Base-by-base conservation (phyloP, 176 grass and related monocot genomes). In the Paspalum notatum region DNA sequence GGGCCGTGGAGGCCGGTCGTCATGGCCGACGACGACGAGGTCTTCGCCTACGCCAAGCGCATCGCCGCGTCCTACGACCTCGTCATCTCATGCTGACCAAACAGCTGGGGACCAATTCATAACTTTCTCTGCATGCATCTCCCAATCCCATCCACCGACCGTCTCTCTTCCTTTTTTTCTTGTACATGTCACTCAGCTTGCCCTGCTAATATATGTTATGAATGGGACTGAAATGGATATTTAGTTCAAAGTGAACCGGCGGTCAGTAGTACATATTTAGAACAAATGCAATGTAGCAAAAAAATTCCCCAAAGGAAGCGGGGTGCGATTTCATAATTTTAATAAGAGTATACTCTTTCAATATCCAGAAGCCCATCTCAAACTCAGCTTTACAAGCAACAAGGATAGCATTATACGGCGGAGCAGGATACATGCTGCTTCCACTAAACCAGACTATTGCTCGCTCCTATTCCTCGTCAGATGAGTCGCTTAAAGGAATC, bases 1-100 rank as follows among this genome's bases (percentile, higher is more conserved):
- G 92, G n/a, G n/a, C n/a, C 55, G 81, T 95, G 2, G 93, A 95
- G 84, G 93, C 90, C 40, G 79, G 90, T 1, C 85, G 91, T 64
- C 91, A 94, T 58, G 91, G 86, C 8, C 88, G 91, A 94, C 71
- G 91, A 94, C 46, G 91, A 94, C 72, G 91, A 94, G 91, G 91
- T 94, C 40, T 90, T 90, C 84, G 15, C 84, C 66, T 90, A 86
- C 62, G 73, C 90, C 64, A 89, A 92, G 79, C 74, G 62, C 44
- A 92, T 92, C 68, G 86, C 77, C 51, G 90, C 90, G 11, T 83
- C 90, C 0, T 92, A 89, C 62, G 90, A 92, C 49, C 46, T 92
- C 14, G 86, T n/a, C n/a, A n/a, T n/a, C n/a, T 92, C 50, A 89
- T 92, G 90, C 91, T 90, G 82, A 93, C 91, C 77, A 93, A 93